Conservation (phyloP, 148 eudicot species). For the Talinum fruticosum region DNA sequence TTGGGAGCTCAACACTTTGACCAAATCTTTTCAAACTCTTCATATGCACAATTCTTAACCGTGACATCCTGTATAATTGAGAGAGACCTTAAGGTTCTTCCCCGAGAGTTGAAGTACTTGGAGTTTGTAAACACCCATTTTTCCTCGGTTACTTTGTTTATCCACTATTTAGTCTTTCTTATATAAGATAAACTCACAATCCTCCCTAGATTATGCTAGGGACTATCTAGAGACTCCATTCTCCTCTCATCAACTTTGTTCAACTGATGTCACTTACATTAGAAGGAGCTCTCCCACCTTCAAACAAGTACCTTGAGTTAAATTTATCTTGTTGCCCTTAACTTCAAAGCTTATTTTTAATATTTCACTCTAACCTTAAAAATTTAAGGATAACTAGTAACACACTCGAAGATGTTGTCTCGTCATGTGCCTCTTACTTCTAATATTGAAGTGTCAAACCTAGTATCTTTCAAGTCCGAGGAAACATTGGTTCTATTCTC, state of each 20-base stretch:
- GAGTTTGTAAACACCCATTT: conserved; percentile 1
- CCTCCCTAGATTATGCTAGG: neutral
- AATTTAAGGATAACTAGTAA: neutral
- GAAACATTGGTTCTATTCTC: neutral
- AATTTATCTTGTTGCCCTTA: neutral
- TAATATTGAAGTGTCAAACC: conserved; percentile 4
- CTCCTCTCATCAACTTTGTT: neutral
- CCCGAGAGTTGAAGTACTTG: neutral
- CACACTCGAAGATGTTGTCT: conserved; percentile 3
- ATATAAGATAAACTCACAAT: neutral
- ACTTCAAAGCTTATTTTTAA: neutral
- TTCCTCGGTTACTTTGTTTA: neutral
- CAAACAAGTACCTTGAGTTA: neutral
- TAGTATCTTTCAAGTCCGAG: conserved; percentile 3
- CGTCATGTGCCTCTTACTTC: neutral
- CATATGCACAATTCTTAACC: neutral
- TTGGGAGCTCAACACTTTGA: neutral
- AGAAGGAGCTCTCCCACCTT: neutral
- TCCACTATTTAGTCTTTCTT: conserved; percentile 8
- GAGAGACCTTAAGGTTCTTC: neutral
- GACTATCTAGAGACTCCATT: neutral
- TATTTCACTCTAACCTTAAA: neutral
- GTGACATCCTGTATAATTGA: conserved; percentile 1
- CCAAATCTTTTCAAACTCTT: neutral
- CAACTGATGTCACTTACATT: conserved; percentile 3